Conservation (phyloP, 352 stramenopile species). For the Peronospora destructor region DNA sequence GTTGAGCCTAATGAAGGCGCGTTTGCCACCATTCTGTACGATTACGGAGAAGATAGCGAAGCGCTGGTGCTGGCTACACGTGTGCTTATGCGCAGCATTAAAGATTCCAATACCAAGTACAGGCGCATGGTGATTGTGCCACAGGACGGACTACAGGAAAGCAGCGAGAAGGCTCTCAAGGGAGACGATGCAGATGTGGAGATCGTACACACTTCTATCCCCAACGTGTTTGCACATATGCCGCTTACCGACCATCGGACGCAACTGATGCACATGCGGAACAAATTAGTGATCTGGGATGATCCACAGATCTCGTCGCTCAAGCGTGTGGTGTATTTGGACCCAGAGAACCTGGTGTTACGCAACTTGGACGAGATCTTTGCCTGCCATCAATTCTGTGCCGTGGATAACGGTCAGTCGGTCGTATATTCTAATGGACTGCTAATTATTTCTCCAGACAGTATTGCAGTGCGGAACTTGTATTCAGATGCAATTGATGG, state of each 20-base stretch:
- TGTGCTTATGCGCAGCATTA: slow-evolving; percentile 63
- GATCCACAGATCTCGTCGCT: slow-evolving; percentile 54
- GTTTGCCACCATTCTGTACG: slow-evolving; percentile 69
- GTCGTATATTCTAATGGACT: slow-evolving; percentile 79
- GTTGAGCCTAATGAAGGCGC: slow-evolving; percentile 34
- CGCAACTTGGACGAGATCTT: slow-evolving; percentile 82
- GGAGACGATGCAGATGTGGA: slow-evolving; percentile 57
- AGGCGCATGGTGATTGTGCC: slow-evolving; percentile 66
- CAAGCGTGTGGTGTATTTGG: slow-evolving; percentile 68
- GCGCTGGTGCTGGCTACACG: slow-evolving; percentile 52
- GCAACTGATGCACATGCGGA: slow-evolving; percentile 76
- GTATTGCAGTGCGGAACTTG: slow-evolving; percentile 55
- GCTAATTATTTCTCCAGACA: slow-evolving; percentile 69
- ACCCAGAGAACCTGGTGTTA: slow-evolving; percentile 73
- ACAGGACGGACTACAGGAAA: slow-evolving; percentile 44
- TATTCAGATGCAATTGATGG: slow-evolving; percentile 79
- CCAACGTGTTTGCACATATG: slow-evolving; percentile 64
- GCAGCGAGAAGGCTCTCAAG: slow-evolving; percentile 34
- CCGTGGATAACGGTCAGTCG: slow-evolving; percentile 75
- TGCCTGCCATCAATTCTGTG: slow-evolving; percentile 67
- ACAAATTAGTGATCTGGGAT: slow-evolving; percentile 79
- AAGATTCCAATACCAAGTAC: slow-evolving; percentile 60
- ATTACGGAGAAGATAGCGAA: slow-evolving; percentile 54
- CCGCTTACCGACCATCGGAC: slow-evolving; percentile 53
- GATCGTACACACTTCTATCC: slow-evolving; percentile 52